phyloP scores from a whole-genome alignment of 1,284 basidiomycete species.

The Phellinidium pouzarii region DNA sequence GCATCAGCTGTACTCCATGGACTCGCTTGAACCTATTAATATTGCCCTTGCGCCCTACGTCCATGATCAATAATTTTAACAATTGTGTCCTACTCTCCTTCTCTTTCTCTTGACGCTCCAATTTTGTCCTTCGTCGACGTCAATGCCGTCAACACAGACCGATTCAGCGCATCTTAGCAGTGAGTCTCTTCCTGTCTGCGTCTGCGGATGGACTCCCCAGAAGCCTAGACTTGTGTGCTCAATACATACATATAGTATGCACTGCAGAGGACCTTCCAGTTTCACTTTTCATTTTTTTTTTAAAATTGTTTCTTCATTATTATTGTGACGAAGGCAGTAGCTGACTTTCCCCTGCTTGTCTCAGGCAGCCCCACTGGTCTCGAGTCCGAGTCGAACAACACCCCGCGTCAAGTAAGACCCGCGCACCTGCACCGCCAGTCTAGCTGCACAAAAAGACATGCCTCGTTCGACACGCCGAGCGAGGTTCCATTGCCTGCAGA shows the following conservation, averaged over 20 bases:
- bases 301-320: neutral
- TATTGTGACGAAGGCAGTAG: slow-evolving; percentile 1
- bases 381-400: neutral
- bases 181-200: neutral
- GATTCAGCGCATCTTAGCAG: too few species aligned
- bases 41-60: neutral
- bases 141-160: neutral
- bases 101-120: neutral
- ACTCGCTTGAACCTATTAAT: neutral
- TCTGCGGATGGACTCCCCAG: too few species aligned
- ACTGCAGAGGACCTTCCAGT: neutral
- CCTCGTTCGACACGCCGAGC: slow-evolving; percentile 25
- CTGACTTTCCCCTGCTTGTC: neutral
- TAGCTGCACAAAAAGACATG: slow-evolving; percentile 25
- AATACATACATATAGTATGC: too few species aligned
- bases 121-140: neutral
- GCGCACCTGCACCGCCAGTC: slow-evolving; percentile 16
- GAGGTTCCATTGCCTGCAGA: slow-evolving; percentile 23
- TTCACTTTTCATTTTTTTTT: slow-evolving; percentile 9
- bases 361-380: neutral
- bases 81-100: too few species aligned
- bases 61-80: neutral
- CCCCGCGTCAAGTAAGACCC: slow-evolving; percentile 11
- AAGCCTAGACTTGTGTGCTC: too few species aligned
- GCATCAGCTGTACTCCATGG: neutral